A percentile compares a stretch with the other conserved stretches of the same genome.
Conservation (phyloP, 176 grass and related monocot species). For the Oryza meyeriana region DNA sequence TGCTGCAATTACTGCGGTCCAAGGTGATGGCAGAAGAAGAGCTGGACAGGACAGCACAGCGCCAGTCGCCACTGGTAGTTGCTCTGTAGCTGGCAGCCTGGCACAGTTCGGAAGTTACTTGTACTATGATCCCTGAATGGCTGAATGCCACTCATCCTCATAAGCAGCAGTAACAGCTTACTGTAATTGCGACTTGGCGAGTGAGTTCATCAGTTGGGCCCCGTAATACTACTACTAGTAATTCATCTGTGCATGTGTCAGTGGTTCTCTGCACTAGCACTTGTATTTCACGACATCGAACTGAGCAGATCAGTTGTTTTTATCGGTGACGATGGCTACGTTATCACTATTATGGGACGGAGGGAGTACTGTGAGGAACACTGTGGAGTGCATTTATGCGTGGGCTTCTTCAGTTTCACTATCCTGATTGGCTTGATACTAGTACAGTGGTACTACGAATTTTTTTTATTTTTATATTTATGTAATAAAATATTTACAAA, state of each 20-base stretch:
- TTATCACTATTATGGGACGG: too few species aligned
- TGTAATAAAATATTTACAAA: too few species aligned
- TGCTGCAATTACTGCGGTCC: not conserved
- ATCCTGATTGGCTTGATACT: too few species aligned
- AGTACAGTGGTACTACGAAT: too few species aligned
- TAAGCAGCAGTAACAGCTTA: too few species aligned
- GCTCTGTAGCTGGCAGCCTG: not conserved
- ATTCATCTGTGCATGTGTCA: not conserved
- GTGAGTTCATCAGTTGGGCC: not conserved
- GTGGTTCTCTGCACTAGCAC: not conserved
- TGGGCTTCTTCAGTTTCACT: too few species aligned
- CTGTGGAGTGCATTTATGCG: too few species aligned
- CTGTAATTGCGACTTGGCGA: not conserved
- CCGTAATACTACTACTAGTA: not conserved
- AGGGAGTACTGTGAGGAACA: too few species aligned
- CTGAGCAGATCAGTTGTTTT: not conserved
- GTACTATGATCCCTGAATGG: too few species aligned
- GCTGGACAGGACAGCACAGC: not conserved
- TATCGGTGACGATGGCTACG: not conserved
- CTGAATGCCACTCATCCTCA: not conserved
- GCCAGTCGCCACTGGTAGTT: not conserved
- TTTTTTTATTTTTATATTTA: too few species aligned
- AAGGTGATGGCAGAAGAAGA: not conserved
- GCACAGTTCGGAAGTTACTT: not conserved
- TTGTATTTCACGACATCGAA: not conserved